A percentile compares a stretch with the other conserved stretches of the same genome.
Evolutionary conservation across 2,329 filamentous ascomycete species (phyloP).

Genomic region (Myriosclerotinia scirpicola): DNA sequence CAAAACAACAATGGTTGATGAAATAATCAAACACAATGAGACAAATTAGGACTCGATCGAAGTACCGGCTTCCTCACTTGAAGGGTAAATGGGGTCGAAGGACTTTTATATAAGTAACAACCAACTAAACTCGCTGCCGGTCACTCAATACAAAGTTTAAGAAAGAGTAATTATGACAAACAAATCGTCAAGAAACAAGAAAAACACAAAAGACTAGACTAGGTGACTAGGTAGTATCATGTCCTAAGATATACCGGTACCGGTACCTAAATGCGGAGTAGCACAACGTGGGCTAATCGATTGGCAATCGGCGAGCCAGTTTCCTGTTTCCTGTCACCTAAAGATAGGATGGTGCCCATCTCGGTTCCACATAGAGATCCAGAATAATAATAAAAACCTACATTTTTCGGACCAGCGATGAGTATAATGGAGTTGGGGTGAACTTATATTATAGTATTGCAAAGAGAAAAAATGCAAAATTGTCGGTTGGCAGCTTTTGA

Average conservation of each 20-base stretch:
- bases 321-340: neutral
- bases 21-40: neutral
- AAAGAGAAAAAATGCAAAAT: no score
- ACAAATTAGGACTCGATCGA: neutral
- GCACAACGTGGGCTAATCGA: slow-evolving; percentile 13
- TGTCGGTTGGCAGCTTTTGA: no score
- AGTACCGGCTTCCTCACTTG: neutral
- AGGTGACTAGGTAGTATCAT: neutral
- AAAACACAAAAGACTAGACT: neutral
- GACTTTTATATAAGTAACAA: neutral
- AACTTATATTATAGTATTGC: no score
- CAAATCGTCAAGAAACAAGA: neutral
- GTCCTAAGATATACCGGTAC: neutral
- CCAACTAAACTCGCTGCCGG: neutral
- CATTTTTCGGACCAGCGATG: neutral
- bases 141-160: neutral
- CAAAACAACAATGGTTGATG: neutral
- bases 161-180: neutral
- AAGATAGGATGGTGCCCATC: no score
- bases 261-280: neutral
- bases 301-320: neutral
- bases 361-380: no score
- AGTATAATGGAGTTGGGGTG: neutral
- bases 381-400: no score
- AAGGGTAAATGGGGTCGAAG: neutral